Evolutionary conservation across 176 grass and related monocot species (phyloP).

Genomic region (Luzula sylvatica): DNA sequence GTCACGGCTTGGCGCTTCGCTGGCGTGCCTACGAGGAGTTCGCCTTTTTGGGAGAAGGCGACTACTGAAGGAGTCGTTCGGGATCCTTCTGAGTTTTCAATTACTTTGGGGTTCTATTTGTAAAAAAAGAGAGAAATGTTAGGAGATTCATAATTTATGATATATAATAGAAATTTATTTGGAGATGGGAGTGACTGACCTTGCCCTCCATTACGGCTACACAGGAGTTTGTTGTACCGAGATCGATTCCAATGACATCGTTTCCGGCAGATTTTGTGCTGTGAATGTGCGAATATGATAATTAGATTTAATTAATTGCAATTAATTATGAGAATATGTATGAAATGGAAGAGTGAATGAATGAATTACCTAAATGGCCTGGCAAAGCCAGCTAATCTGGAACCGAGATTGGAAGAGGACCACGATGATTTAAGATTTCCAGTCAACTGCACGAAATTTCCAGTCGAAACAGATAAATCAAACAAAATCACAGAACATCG

Average conservation of each 20-base stretch:
- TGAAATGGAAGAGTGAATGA: not conserved
- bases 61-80: conserved; percentile 60
- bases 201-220: conserved; percentile 52
- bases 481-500: not conserved
- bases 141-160: not conserved
- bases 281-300: not conserved
- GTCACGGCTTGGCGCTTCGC: conserved; percentile 74
- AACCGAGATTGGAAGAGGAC: conserved; percentile 10
- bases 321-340: not conserved
- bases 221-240: conserved; percentile 51
- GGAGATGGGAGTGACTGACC: conserved; percentile 10
- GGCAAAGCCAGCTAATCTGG: conserved; percentile 30
- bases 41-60: conserved; percentile 52
- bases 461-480: not conserved
- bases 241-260: conserved; percentile 46
- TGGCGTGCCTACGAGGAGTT: conserved; percentile 54
- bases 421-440: conserved; percentile 15
- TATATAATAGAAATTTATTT: not conserved
- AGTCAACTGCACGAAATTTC: conserved; percentile 26
- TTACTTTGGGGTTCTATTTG: conserved; percentile 54
- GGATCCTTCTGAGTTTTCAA: conserved; percentile 72
- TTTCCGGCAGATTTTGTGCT: conserved; percentile 34
- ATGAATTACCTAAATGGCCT: conserved; percentile 36
- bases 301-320: not conserved
- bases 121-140: not conserved